Conservation (phyloP, 2,329 filamentous ascomycete genomes). For the Colletotrichum liaoningense region DNA sequence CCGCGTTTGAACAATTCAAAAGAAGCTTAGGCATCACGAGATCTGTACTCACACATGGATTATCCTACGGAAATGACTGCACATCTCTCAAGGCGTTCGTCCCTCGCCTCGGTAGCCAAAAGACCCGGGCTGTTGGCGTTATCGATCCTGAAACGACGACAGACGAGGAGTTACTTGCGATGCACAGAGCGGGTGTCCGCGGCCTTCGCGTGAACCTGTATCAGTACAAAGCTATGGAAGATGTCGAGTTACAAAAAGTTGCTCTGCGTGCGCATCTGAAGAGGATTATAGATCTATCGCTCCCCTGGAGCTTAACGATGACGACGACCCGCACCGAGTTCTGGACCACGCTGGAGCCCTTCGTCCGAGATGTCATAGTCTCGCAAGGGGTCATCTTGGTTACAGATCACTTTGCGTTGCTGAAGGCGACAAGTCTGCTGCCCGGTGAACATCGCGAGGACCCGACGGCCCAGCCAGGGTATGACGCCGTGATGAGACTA, state of each 20-base stretch:
- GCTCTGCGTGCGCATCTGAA: slow-evolving; percentile 44
- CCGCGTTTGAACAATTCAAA: slow-evolving; percentile 36
- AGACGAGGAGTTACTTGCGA: slow-evolving; percentile 38
- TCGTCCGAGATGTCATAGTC: slow-evolving; percentile 39
- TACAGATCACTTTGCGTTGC: slow-evolving; percentile 50
- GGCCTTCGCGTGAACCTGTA: slow-evolving; percentile 51
- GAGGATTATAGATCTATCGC: slow-evolving; percentile 37
- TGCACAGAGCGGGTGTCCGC: slow-evolving; percentile 44
- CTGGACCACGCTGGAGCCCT: slow-evolving; percentile 40
- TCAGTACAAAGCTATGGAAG: slow-evolving; percentile 48
- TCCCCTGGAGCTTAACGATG: slow-evolving; percentile 45
- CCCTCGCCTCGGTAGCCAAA: slow-evolving; percentile 38
- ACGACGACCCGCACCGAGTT: slow-evolving; percentile 46
- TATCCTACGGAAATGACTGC: slow-evolving; percentile 50
- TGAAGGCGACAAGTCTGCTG: slow-evolving; percentile 49
- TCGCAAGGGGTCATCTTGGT: slow-evolving; percentile 41
- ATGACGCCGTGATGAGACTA: slow-evolving; percentile 44
- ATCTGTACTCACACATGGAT: slow-evolving; percentile 49
- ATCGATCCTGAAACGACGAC: slow-evolving; percentile 43
- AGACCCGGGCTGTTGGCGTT: slow-evolving; percentile 45
- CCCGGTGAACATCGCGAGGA: slow-evolving; percentile 37
- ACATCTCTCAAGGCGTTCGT: slow-evolving; percentile 47
- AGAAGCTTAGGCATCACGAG: slow-evolving; percentile 42
- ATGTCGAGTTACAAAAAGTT: slow-evolving; percentile 47
- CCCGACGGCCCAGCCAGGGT: slow-evolving; percentile 43